Percentiles rank a stretch among this genome's conserved stretches.
Conservation (phyloP, 495 filamentous ascomycete species). For the Aspergillus egyptiacus region DNA sequence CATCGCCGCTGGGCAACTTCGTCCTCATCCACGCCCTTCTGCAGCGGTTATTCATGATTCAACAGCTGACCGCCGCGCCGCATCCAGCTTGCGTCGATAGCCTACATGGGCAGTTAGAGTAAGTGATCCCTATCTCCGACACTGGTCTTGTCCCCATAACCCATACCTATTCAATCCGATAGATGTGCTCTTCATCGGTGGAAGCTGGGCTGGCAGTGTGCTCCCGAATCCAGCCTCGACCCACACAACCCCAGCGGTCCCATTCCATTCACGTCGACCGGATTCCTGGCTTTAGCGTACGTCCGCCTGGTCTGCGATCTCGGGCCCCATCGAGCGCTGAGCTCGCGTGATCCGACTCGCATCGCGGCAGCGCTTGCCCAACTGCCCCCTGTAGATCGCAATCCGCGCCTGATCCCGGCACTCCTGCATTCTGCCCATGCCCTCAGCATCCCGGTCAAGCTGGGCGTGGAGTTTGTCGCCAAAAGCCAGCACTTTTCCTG, state of each 20-base stretch:
- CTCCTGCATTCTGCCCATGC: constrained; percentile 37
- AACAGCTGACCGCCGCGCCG: too few species aligned
- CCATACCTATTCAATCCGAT: not conserved
- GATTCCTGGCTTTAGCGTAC: constrained; percentile 37
- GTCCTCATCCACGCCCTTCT: constrained; percentile 37
- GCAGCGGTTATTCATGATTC: constrained; percentile 36
- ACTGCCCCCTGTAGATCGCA: constrained; percentile 31
- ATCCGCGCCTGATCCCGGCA: constrained; percentile 33
- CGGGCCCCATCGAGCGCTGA: constrained; percentile 33
- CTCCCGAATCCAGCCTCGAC: constrained; percentile 38
- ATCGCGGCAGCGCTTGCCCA: constrained; percentile 31
- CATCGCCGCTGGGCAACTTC: constrained; percentile 36
- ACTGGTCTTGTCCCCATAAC: not conserved
- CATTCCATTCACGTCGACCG: constrained; percentile 37
- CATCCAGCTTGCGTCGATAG: too few species aligned
- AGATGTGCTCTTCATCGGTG: constrained; percentile 36
- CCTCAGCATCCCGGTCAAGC: constrained; percentile 35
- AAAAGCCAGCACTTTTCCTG: constrained; percentile 44
- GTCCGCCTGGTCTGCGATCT: constrained; percentile 35
- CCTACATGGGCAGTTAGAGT: constrained; percentile 8
- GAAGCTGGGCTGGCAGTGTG: constrained; percentile 40
- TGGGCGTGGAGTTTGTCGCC: constrained; percentile 41
- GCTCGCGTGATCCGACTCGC: constrained; percentile 30
- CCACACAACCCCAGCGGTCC: constrained; percentile 38
- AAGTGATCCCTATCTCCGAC: not conserved